Evolutionary conservation across 805 yeast species (phyloP), one percentile per base, ranked within the genome.

Genomic region (Kazachstania bromeliacearum): DNA sequence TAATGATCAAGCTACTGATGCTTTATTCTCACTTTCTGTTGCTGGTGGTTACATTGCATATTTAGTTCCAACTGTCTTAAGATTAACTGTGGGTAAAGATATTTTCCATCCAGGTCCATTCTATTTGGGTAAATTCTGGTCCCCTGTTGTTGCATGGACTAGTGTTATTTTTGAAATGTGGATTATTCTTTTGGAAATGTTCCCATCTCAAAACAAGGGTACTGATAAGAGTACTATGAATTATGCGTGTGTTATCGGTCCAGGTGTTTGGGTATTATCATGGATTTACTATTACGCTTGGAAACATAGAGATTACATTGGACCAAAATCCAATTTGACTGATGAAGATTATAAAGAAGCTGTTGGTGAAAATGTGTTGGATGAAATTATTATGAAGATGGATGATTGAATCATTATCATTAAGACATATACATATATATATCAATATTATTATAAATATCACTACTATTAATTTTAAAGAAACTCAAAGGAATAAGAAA

Each of bases 231-330:
- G 57, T 0, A 58, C 71, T 5, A 81, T 81, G 92, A 81, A 81
- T 58, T 81, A 80, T 51, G 75, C 85, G 1, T 69, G 71, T 49
- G 84, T 74, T 4, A 73, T 79, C 40, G 77, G 75, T 28, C 73
- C 74, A 16, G 77, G 76, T 17, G 67, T 71, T 10, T 75, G 83
- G 82, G 42, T 71, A 4, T 60, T 75, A 16, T 64, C 81, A 1
- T 50, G 68, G 41, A 34, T 67, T 0, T 78, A 77, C 49, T 78
- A 71, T 59, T 66, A 53, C 33, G 50, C 64, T 3, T 67, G 68
- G 49, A 80, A 77, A 15, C 70, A 68, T 44, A 70, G 67, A 41
- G 58, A 63, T 46, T 79, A 71, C 62, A 56, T 62, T 23, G 87
- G 87, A 5, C 85, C 85, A 24, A 49, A 49, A 27, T 51, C 59